Conservation (phyloP, 2,329 filamentous ascomycete species). For the Cercospora sp. region DNA sequence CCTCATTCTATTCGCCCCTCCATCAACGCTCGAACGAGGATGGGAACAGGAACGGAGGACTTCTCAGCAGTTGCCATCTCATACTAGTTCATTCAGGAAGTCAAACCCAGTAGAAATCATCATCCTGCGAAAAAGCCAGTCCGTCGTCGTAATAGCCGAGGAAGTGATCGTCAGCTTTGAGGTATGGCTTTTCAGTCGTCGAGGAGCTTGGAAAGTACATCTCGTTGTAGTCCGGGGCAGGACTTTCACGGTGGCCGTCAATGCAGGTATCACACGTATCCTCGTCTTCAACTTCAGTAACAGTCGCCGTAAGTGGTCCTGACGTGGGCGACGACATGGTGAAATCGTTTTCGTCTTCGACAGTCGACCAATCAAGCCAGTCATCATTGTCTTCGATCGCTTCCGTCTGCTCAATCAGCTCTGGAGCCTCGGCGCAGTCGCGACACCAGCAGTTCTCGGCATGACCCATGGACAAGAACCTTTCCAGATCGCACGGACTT, state of each 20-base stretch:
- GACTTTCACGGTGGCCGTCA: neutral
- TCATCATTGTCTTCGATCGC: slow-evolving; percentile 22
- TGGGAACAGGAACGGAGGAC: neutral
- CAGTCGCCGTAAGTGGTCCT: slow-evolving; percentile 1
- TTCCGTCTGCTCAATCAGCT: slow-evolving; percentile 24
- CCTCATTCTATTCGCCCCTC: neutral
- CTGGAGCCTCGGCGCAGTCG: slow-evolving; percentile 29
- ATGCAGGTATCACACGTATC: neutral
- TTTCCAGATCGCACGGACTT: slow-evolving; percentile 31
- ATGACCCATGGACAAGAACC: slow-evolving; percentile 36
- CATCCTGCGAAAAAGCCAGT: slow-evolving; percentile 15
- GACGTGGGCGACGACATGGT: neutral
- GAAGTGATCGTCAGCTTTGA: slow-evolving; percentile 13
- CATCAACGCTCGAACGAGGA: neutral
- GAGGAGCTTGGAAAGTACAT: slow-evolving; percentile 9
- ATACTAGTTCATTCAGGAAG: neutral
- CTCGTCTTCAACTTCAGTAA: slow-evolving; percentile 11
- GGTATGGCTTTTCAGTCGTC: neutral
- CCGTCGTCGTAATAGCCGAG: slow-evolving; percentile 20
- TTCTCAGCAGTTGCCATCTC: neutral
- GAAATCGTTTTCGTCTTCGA: slow-evolving; percentile 16
- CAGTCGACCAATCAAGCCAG: slow-evolving; percentile 29
- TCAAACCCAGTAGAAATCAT: slow-evolving; percentile 20
- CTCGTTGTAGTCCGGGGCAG: slow-evolving; percentile 18
- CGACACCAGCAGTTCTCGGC: slow-evolving; percentile 36